Base-by-base conservation (phyloP, 306 rosid species). In the Cyclanthera cordifolia region DNA sequence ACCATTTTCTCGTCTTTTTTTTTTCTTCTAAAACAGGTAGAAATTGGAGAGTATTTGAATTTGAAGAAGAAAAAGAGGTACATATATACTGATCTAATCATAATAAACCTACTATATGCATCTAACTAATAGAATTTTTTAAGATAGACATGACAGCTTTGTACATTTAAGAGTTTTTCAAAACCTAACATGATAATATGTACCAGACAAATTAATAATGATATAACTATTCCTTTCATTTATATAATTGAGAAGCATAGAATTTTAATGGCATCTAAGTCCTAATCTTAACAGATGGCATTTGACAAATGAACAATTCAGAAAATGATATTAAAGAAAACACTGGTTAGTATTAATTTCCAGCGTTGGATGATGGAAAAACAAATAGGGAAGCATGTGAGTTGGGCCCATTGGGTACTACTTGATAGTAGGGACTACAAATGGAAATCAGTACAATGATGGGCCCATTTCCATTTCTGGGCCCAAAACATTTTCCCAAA, bases 401-500 rank as follows among this genome's bases (percentile, higher is more conserved):
- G 66, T 28, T 30, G 65, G 65, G 65, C 14, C 65, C 65, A 30
- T 28, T 57, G 10, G 43, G 45, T 51, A 19, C 43, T 57, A 54
- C 37, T 54, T 12, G 34, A 16, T 54, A 12, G 60, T 54, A 54
- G 66, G 66, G 66, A n/a, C 66, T 32, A 11, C 24, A 30, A 58
- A 58, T n/a, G 14, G 45, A 32, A 58, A 32, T 30, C 41, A 13
- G 43, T 58, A 58, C 45, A 6, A 30, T 15, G 32, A 57, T 34
- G 67, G 68, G 49, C 17, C 68, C 68, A 61, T 30, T 58, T 58
- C 45, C 66, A 58, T 58, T 58, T 58, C 45, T 58, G 66, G 66
- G 66, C 46, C 66, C 66, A 59, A 59, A 59, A 60, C 5, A n/a
- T n/a, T n/a, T 39, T 39, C 50, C 11, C 51, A 41, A 63, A 63